phyloP scores from a whole-genome alignment of 2,329 filamentous ascomycete genomes.

The Emergomyces africanus region DNA sequence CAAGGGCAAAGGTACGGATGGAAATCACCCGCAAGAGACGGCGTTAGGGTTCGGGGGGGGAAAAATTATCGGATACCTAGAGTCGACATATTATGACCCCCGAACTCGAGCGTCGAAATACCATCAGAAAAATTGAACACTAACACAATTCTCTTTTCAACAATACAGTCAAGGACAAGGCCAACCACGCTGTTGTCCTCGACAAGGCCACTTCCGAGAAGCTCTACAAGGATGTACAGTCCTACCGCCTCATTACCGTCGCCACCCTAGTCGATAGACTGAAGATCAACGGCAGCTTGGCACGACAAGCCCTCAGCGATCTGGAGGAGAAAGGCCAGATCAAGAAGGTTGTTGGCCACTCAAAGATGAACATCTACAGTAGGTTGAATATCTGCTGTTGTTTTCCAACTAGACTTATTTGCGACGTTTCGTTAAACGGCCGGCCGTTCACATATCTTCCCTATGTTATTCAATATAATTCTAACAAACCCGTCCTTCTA shows the following conservation, averaged over 20 bases:
- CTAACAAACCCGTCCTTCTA: constrained; percentile 11
- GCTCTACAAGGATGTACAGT: constrained; percentile 99
- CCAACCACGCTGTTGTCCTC: constrained; percentile 95
- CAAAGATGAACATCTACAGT: constrained; percentile 98
- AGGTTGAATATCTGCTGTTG: constrained; percentile 27
- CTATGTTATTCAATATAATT: background rate
- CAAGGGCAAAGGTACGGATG: constrained; percentile 41
- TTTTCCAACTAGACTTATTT: background rate
- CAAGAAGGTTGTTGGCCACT: constrained; percentile 94
- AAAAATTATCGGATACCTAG: background rate
- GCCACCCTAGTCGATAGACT: constrained; percentile 97
- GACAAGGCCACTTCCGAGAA: constrained; percentile 97
- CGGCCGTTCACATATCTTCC: background rate
- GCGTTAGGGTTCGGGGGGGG: background rate
- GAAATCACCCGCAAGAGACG: background rate
- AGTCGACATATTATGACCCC: background rate
- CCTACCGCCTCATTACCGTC: constrained; percentile 98
- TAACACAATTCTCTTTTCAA: constrained; percentile 12
- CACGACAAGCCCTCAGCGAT: constrained; percentile 76
- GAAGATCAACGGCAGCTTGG: constrained; percentile 99
- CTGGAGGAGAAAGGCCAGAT: constrained; percentile 98
- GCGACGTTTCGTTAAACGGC: background rate
- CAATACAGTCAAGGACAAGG: constrained; percentile 96
- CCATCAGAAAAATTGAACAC: constrained; percentile 1
- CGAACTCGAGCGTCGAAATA: background rate